Evolutionary conservation across 495 filamentous ascomycete genomes (phyloP).

Genomic region (Pyrenula massariospora): DNA sequence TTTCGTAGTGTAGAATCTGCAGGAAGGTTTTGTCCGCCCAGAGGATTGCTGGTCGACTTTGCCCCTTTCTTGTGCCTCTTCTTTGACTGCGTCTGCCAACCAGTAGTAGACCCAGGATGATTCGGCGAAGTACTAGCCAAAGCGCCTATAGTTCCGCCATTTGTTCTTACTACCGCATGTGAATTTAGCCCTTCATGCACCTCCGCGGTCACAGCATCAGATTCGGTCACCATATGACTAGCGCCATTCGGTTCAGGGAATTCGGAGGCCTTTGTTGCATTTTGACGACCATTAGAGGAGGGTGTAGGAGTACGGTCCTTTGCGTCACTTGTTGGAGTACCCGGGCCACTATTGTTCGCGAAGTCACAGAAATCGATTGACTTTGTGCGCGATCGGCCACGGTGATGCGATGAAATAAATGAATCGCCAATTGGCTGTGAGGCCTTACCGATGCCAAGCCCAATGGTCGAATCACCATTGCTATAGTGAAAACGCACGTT

Average conservation of each 20-base stretch:
- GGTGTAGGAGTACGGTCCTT: conserved; percentile 17
- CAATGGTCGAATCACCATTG: background rate
- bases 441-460: background rate
- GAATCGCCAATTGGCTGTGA: background rate
- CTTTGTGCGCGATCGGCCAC: background rate
- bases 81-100: conserved; percentile 39
- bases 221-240: background rate
- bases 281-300: conserved; percentile 17
- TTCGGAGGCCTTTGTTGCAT: conserved; percentile 1
- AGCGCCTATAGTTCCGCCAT: background rate
- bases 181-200: background rate
- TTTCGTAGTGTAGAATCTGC: conserved; percentile 37
- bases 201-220: conserved; percentile 1
- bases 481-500: background rate
- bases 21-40: conserved; percentile 28
- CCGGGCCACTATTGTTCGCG: conserved; percentile 1
- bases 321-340: conserved; percentile 8
- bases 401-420: background rate
- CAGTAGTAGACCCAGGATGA: conserved; percentile 9
- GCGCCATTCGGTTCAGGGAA: conserved; percentile 12
- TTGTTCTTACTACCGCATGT: background rate
- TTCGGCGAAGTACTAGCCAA: background rate
- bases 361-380: conserved; percentile 4
- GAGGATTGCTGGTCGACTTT: conserved; percentile 16
- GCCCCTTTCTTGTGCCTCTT: conserved; percentile 29